Base-by-base conservation (phyloP, 116 monocot species). In the Papilionanthe hybrid region DNA sequence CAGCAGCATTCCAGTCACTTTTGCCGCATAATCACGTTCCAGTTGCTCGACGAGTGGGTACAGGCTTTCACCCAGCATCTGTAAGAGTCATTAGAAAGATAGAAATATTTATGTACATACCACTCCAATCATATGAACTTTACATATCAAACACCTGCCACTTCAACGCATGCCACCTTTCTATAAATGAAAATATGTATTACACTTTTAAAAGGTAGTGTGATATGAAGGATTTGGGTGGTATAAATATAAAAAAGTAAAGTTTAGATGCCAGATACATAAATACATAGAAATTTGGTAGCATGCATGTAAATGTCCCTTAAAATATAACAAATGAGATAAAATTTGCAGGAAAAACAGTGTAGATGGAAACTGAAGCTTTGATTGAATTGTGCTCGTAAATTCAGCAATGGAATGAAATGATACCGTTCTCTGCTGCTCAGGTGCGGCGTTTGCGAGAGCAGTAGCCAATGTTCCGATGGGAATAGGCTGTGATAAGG, bases 61-160 rank as follows among this genome's bases (percentile, higher is more conserved):
- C 7, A 92, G 67, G 76, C 80, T 92, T 72, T 95, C 95, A 49
- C 95, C 95, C 27, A 95, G 83, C 95, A 95, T 95, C 94, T 94
- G 75, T n/a, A 10, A 6, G 22, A 20, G 1, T 3, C 6, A 22
- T 9, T 30, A 17, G 17, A 13, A 11, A 15, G 17, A 53, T 12
- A 15, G 17, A 0, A 53, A 53, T 15, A 19, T 45, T 20, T 15
- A 58, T 37, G 4, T 37, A 37, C 37, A 37, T 37, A 37, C 37
- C 37, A 37, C 37, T 37, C 37, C 37, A 37, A 3, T 37, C 37
- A 37, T 37, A 0, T 37, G 37, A 3, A 37, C 1, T 37, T 37
- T 37, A 37, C 37, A 37, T 37, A 37, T 37, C 37, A 3, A 37
- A 37, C 37, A 37, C 4, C 37, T 37, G 37, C 37, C 37, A 37